Evolutionary conservation across 345 rosid genomes (phyloP), one percentile per base, ranked within the genome.

Genomic region (Eucalyptus rudis): DNA sequence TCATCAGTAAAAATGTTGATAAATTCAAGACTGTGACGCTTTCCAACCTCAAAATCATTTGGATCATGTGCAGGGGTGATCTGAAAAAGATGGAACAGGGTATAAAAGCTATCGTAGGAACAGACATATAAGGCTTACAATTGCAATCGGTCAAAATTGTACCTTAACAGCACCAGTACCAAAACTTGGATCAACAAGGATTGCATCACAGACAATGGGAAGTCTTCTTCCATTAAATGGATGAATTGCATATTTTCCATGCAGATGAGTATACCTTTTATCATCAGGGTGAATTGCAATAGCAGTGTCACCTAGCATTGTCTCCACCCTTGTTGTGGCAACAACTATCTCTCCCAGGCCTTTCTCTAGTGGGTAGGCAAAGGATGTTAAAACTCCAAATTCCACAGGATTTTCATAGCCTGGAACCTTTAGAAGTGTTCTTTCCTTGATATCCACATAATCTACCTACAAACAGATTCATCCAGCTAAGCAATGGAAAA

Each of bases 131-230:
- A 51, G 43, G 20, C 62, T n/a, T 58, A 56, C 87, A 76, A 76
- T 76, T 66, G 58, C 15, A 91, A 86, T 36, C n/a, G 43, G 86
- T 66, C 51, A 43, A 14, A 92, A 88, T 33, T 49, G 86, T 91
- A 96, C 98, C 99, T 98, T 98, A 81, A 98, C 99, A 91, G 98
- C 98, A 88, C 99, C 99, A 90, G 99, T 98, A 86, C 99, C 99
- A 90, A 98, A 98, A 13, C 86, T 92, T 9, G 96, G 98, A 94
- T 95, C 99, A 89, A 98, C 99, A 88, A 98, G 97, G 85, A 91
- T 90, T 52, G 92, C 93, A 92, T 98, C 99, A 90, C 98, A 94
- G 80, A 98, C 89, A 62, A 98, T 94, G 20, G 95, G 99, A 86
- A 96, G 94, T 91, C 93, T 98, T 88, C 99, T 94, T 88, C 99